Percentiles rank a stretch among this genome's conserved stretches.
These are phyloP conservation scores for Tolypocladium sp. DNA, from an alignment of 2,329 filamentous ascomycete genomes.

Conservation along the genomic window DNA sequence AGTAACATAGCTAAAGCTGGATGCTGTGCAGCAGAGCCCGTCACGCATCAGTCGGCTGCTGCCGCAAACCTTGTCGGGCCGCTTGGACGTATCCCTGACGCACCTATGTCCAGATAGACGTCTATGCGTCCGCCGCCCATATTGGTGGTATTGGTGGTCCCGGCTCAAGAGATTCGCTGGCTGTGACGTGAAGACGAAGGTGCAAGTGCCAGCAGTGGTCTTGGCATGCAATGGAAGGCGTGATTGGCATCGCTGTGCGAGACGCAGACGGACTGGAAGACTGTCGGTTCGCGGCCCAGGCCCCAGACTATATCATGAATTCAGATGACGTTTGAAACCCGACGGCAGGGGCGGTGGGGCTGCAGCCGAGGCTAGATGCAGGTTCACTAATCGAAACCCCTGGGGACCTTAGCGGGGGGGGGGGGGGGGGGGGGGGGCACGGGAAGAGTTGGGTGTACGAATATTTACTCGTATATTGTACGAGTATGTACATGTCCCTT, in stretches of 20 bases:
- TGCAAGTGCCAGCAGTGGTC: background rate
- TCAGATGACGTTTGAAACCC: background rate
- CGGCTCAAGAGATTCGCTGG: background rate
- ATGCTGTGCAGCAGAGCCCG: conserved; percentile 41
- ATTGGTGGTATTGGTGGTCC: background rate
- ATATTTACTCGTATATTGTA: no score
- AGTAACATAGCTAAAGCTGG: conserved; percentile 49
- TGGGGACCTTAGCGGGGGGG: no score
- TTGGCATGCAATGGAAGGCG: background rate
- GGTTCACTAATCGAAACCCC: background rate
- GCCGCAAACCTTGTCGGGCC: no score
- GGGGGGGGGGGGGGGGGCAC: no score
- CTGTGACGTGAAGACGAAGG: background rate
- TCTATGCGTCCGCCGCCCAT: conserved; percentile 57
- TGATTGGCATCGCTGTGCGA: background rate
- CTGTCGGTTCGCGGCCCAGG: background rate
- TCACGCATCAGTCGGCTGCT: background rate
- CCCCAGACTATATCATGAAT: background rate
- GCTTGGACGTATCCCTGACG: background rate
- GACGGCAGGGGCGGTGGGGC: background rate
- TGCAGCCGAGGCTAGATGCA: background rate
- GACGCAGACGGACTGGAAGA: background rate
- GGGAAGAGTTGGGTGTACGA: no score
- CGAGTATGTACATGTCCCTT: no score
- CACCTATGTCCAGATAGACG: conserved; percentile 59